These are phyloP conservation scores for Tolypocladium pustulatum DNA, from an alignment of 2,329 filamentous ascomycete species.

Conservation along the genomic window DNA sequence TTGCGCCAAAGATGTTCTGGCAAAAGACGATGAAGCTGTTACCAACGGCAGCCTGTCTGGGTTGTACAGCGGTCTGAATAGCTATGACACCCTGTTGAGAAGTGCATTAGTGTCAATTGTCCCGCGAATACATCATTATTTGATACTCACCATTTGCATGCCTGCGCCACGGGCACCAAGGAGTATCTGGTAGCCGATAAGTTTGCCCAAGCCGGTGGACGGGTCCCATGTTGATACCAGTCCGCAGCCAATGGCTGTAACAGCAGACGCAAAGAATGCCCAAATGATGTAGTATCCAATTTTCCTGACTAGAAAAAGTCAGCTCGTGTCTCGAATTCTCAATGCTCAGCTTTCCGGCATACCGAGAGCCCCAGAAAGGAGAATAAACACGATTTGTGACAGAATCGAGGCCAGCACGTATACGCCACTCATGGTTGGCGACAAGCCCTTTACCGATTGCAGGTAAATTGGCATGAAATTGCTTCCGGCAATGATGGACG, in stretches of 20 bases:
- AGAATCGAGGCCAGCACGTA: neutral
- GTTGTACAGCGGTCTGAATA: neutral
- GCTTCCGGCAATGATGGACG: neutral
- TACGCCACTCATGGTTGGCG: neutral
- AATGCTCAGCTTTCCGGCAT: neutral
- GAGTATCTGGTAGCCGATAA: neutral
- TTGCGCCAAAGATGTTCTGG: neutral
- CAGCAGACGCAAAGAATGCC: neutral
- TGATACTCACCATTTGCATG: neutral
- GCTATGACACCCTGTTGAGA: neutral
- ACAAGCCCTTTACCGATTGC: neutral
- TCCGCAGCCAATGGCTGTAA: neutral
- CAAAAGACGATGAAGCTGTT: neutral
- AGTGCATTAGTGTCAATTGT: neutral
- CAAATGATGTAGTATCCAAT: neutral
- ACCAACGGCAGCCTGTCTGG: neutral
- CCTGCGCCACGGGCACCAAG: neutral
- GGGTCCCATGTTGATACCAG: neutral
- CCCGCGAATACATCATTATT: neutral
- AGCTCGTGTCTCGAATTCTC: neutral
- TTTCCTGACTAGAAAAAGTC: neutral
- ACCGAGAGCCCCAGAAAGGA: neutral
- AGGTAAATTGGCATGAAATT: neutral
- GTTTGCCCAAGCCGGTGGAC: neutral
- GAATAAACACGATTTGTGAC: neutral